These are phyloP conservation scores for Ophiostoma sp. DNA, from an alignment of 2,329 filamentous ascomycete species.

Conservation along the genomic window DNA sequence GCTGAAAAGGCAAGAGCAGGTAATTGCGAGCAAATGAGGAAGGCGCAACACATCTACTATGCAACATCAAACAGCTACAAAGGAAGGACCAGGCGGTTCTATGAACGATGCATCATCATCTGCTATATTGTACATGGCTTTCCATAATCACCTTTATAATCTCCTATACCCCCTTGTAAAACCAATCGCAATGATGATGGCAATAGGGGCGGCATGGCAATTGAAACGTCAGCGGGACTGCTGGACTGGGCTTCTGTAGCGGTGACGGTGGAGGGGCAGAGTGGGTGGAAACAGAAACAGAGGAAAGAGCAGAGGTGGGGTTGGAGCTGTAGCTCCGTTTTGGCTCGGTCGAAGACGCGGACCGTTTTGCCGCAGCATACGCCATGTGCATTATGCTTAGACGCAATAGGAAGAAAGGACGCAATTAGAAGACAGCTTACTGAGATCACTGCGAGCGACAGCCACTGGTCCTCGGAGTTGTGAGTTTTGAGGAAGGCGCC, in stretches of 20 bases:
- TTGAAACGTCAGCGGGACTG: constrained; percentile 17
- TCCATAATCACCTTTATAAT: not conserved
- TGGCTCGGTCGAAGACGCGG: constrained; percentile 2
- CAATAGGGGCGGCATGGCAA: constrained; percentile 10
- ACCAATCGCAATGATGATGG: not conserved
- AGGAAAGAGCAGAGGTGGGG: constrained; percentile 1
- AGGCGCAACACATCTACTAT: constrained; percentile 6
- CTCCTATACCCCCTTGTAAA: not conserved
- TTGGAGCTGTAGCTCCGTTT: constrained; percentile 22
- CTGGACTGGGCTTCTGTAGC: constrained; percentile 2
- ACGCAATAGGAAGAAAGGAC: constrained; percentile 16
- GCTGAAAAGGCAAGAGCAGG: constrained; percentile 5
- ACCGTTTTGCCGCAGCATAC: not conserved
- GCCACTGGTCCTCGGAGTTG: not conserved
- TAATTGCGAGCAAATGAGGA: not conserved
- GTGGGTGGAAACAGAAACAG: not conserved
- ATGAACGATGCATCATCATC: not conserved
- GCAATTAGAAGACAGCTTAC: constrained; percentile 13
- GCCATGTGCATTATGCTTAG: constrained; percentile 1
- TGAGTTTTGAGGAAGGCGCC: not conserved
- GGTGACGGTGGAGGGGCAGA: constrained; percentile 17
- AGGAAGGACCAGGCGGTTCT: not conserved
- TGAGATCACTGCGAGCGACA: not conserved
- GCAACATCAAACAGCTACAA: not conserved
- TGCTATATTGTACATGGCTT: not conserved